Percentiles rank a stretch among this genome's conserved stretches.
Conservation (phyloP, 495 filamentous ascomycete species). For the Annulohypoxylon maeteangense region DNA sequence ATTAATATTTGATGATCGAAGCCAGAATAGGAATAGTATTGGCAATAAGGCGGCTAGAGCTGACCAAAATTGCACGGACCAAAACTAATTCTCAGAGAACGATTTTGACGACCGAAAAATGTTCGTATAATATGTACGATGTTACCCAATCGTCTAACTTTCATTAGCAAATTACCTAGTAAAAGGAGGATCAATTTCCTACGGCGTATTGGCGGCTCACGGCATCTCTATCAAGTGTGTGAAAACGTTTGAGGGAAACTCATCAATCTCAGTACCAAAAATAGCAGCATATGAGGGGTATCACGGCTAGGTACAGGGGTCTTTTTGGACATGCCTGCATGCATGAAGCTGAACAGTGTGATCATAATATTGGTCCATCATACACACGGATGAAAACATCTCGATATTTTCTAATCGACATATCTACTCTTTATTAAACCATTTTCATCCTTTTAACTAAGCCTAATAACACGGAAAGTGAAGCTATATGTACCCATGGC, state of each 20-base stretch:
- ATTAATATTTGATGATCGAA: neutral
- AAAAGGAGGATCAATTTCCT: too few relatives aligned
- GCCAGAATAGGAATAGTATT: slow-evolving; percentile 4
- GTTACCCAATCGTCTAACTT: neutral
- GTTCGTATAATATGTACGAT: neutral
- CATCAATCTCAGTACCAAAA: neutral
- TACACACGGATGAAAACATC: too few relatives aligned
- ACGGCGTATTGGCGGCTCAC: too few relatives aligned
- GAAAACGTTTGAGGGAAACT: neutral
- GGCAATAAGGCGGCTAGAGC: neutral
- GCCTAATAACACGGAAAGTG: too few relatives aligned
- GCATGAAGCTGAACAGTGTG: too few relatives aligned
- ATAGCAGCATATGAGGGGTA: neutral
- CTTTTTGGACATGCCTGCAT: neutral
- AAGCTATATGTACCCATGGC: too few relatives aligned
- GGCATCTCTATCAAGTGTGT: neutral
- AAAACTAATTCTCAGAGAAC: neutral
- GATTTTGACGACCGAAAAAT: neutral
- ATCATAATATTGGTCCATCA: too few relatives aligned
- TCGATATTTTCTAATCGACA: too few relatives aligned
- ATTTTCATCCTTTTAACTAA: too few relatives aligned
- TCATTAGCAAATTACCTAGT: neutral
- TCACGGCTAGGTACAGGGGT: neutral
- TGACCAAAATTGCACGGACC: neutral
- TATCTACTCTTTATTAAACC: too few relatives aligned